phyloP scores from a whole-genome alignment of 2,329 filamentous ascomycete species.

The Spiromastix sp. region DNA sequence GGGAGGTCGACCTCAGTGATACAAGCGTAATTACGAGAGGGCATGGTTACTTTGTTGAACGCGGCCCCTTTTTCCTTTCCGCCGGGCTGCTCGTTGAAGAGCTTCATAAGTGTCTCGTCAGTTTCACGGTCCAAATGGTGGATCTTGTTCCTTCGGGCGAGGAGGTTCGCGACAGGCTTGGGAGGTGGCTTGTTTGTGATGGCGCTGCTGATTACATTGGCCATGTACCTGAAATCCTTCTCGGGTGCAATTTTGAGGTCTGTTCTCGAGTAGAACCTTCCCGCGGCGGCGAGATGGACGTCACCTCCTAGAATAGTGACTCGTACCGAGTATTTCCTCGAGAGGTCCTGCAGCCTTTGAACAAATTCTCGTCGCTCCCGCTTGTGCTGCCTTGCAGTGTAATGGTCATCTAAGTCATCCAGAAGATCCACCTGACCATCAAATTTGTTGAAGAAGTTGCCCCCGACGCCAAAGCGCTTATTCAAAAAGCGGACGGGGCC shows the following conservation, averaged over 20 bases:
- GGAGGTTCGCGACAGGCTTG: constrained; percentile 52
- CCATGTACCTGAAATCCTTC: constrained; percentile 52
- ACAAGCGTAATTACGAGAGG: constrained; percentile 54
- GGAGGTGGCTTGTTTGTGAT: constrained; percentile 61
- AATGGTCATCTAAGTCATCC: constrained; percentile 59
- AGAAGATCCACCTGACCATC: constrained; percentile 63
- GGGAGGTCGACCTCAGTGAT: constrained; percentile 42
- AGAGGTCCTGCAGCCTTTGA: constrained; percentile 50
- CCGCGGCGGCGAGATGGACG: constrained; percentile 54
- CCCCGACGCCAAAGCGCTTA: constrained; percentile 77
- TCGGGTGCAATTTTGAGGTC: constrained; percentile 46
- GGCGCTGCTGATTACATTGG: constrained; percentile 53
- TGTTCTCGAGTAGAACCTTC: constrained; percentile 54
- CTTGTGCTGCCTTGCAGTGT: constrained; percentile 87
- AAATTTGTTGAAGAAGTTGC: constrained; percentile 84
- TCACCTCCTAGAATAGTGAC: constrained; percentile 55
- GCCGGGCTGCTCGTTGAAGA: constrained; percentile 53
- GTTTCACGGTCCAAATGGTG: constrained; percentile 53
- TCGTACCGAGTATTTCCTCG: constrained; percentile 45
- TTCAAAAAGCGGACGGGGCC: constrained; percentile 83
- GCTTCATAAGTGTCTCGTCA: constrained; percentile 53
- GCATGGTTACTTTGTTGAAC: constrained; percentile 80
- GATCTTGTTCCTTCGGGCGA: constrained; percentile 54
- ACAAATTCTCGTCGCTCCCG: constrained; percentile 68
- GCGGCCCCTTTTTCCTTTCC: constrained; percentile 52